A percentile compares a stretch with the other conserved stretches of the same genome.
Conservation (phyloP, 1,284 basidiomycete species). For the Cutaneotrichosporon sp. region DNA sequence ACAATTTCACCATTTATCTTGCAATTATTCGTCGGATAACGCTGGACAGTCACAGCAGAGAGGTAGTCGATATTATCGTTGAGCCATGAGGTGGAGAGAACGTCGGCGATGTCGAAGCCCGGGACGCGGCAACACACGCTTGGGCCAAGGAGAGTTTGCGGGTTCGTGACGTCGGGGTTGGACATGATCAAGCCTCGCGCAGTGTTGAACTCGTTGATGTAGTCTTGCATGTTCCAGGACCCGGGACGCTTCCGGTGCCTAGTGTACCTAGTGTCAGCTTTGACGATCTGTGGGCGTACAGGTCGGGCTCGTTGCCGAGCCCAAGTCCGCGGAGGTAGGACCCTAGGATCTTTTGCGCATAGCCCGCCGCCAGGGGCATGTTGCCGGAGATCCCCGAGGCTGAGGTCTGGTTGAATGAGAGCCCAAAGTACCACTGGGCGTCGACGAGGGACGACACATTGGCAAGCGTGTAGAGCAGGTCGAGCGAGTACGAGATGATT, state of each 20-base stretch:
- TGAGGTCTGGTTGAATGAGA: slow-evolving; percentile 58
- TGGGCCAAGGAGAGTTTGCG: slow-evolving; percentile 62
- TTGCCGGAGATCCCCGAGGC: slow-evolving; percentile 49
- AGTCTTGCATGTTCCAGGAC: slow-evolving; percentile 56
- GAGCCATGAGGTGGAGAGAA: slow-evolving; percentile 62
- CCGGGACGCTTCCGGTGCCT: slow-evolving; percentile 42
- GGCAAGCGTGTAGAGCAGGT: slow-evolving; percentile 61
- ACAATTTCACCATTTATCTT: slow-evolving; percentile 56
- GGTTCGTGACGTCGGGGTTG: slow-evolving; percentile 55
- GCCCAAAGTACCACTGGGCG: slow-evolving; percentile 62
- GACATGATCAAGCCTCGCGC: slow-evolving; percentile 42
- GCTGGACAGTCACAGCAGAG: slow-evolving; percentile 60
- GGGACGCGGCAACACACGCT: slow-evolving; percentile 57
- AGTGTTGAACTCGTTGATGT: slow-evolving; percentile 58
- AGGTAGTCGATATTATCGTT: slow-evolving; percentile 57
- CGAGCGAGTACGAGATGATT: slow-evolving; percentile 60
- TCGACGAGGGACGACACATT: slow-evolving; percentile 62
- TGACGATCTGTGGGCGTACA: slow-evolving; percentile 51
- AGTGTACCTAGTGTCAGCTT: slow-evolving; percentile 29
- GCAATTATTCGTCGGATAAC: slow-evolving; percentile 68
- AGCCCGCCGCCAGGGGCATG: slow-evolving; percentile 61
- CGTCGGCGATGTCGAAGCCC: slow-evolving; percentile 58
- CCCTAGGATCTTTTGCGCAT: slow-evolving; percentile 60
- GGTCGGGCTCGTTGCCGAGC: slow-evolving; percentile 69
- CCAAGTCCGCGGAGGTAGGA: slow-evolving; percentile 60